A percentile compares a stretch with the other conserved stretches of the same genome.
These are phyloP conservation scores for Eimeria sp. DNA, from an alignment of 169 alveolate species.

Conservation along the genomic window DNA sequence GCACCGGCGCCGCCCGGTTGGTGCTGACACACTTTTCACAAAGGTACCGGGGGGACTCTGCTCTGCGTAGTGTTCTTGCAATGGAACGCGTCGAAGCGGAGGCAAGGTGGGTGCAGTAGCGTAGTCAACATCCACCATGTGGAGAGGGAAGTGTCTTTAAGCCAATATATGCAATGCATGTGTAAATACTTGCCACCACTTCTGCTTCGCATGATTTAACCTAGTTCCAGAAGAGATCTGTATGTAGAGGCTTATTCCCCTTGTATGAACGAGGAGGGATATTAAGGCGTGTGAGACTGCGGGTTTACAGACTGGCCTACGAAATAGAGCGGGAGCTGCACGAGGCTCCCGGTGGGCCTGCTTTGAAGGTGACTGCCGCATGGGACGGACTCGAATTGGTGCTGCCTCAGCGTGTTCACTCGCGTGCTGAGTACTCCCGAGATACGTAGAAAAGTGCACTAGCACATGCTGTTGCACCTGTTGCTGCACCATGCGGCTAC, in stretches of 20 bases:
- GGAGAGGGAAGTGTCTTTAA: background rate
- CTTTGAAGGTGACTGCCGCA: constrained; percentile 51
- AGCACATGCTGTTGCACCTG: background rate
- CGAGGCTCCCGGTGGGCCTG: background rate
- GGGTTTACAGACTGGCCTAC: constrained; percentile 54
- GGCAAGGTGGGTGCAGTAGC: constrained; percentile 80
- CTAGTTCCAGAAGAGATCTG: background rate
- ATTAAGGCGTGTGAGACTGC: background rate
- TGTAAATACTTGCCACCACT: too few relatives aligned
- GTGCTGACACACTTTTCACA: constrained; percentile 90
- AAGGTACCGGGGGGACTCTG: constrained; percentile 87
- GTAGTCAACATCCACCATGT: too few relatives aligned
- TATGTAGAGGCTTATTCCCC: background rate
- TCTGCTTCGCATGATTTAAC: background rate
- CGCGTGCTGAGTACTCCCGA: constrained; percentile 4
- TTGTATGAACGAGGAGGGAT: background rate
- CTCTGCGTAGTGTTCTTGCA: constrained; percentile 80
- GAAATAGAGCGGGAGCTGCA: constrained; percentile 76
- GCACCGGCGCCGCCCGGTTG: constrained; percentile 84
- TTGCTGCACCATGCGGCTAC: constrained; percentile 21
- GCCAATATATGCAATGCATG: background rate
- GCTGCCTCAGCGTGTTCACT: constrained; percentile 45
- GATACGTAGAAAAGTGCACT: background rate
- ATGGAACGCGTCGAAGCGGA: constrained; percentile 86
- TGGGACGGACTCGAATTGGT: constrained; percentile 73